Conservation (phyloP, 148 eudicot species). For the Arctostaphylos glauca region DNA sequence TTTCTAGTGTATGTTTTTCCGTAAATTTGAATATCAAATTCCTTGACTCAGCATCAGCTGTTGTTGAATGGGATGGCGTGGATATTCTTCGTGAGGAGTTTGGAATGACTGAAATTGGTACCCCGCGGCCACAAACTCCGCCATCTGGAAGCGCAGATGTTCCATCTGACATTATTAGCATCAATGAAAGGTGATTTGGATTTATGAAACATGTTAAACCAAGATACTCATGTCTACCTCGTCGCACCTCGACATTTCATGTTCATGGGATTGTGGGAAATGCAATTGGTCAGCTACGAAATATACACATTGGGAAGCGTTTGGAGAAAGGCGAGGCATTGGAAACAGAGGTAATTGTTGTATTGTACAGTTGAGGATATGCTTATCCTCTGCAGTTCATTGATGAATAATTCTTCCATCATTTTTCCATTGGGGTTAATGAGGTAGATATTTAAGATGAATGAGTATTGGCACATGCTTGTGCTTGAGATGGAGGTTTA, state of each 20-base stretch:
- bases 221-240: conserved; percentile 5
- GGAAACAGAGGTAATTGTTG: conserved; percentile 14
- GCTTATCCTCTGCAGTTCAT: neutral
- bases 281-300: neutral
- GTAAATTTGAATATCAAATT: conserved; percentile 10
- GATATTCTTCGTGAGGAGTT: conserved; percentile 51
- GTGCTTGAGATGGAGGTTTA: neutral
- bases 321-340: conserved; percentile 7
- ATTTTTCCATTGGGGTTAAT: neutral
- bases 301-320: conserved; percentile 6
- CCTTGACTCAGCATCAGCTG: conserved; percentile 44
- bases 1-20: neutral
- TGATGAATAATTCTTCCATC: neutral
- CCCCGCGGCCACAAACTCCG: conserved; percentile 49
- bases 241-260: neutral
- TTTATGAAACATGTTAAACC: neutral
- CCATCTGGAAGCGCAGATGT: conserved; percentile 38
- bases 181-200: conserved; percentile 25
- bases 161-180: conserved; percentile 17
- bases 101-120: conserved; percentile 41
- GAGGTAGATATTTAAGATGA: neutral
- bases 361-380: conserved; percentile 3
- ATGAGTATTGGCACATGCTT: neutral
- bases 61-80: conserved; percentile 49
- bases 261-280: neutral